Conservation (phyloP, 148 eudicot genomes). For the Dysphania ambrosioides region DNA sequence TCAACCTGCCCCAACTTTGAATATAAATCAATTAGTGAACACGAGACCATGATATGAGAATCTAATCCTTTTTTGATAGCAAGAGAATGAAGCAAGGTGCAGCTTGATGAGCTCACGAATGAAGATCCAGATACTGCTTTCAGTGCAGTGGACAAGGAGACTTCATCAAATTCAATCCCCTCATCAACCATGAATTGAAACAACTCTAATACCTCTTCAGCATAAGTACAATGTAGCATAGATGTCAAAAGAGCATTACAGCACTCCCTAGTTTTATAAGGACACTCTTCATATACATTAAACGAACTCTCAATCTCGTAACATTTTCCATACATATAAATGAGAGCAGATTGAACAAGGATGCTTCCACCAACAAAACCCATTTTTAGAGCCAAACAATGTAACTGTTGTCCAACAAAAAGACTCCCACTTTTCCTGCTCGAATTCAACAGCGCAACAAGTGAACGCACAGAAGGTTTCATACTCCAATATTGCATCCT, state of each 20-base stretch:
- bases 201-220: slow-evolving; percentile 62
- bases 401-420: slow-evolving; percentile 57
- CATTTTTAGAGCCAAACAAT: slow-evolving; percentile 47
- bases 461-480: slow-evolving; percentile 62
- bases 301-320: slow-evolving; percentile 55
- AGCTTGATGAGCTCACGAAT: slow-evolving; percentile 46
- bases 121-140: slow-evolving; percentile 54
- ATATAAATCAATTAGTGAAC: slow-evolving; percentile 61
- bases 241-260: slow-evolving; percentile 81
- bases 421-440: slow-evolving; percentile 42
- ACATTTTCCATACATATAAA: slow-evolving; percentile 90
- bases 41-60: slow-evolving; percentile 42
- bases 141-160: slow-evolving; percentile 57
- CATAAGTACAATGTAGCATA: slow-evolving; percentile 44
- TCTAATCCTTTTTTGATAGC: slow-evolving; percentile 55
- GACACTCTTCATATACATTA: slow-evolving; percentile 37
- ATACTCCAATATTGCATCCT: slow-evolving; percentile 59
- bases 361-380: slow-evolving; percentile 49
- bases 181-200: slow-evolving; percentile 64
- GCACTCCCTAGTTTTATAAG: slow-evolving; percentile 41
- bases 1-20: slow-evolving; percentile 55
- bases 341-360: slow-evolving; percentile 71
- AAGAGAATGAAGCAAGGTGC: slow-evolving; percentile 59
- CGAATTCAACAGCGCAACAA: slow-evolving; percentile 59
- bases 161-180: slow-evolving; percentile 58